Base-by-base conservation (phyloP, 306 rosid species). In the Rosa chinensis region DNA sequence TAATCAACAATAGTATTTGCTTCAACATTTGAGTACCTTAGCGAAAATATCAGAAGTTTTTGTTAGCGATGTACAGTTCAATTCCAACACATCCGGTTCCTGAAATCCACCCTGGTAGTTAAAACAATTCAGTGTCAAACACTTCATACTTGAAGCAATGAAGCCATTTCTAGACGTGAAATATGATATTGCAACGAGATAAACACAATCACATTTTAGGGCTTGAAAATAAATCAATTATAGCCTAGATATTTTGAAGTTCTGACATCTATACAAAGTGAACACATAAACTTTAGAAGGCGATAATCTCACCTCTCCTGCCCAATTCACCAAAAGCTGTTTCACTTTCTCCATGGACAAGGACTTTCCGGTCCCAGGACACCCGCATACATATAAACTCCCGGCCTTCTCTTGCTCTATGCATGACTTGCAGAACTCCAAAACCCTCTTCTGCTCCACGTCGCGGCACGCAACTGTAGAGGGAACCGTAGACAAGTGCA, bases 321-420 rank as follows among this genome's bases (percentile, higher is more conserved):
- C 89, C 99, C 99, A 95, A 58, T 85, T 81, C 58, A 82, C 82
- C 70, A 95, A 79, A 70, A 18, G 61, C 45, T 62, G 82, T 74
- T 90, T 91, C 78, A 95, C 90, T 81, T 86, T 95, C 50, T 88
- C 97, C 88, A 89, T 90, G 37, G 97, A 90, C 58, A 93, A 78
- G 0, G 99, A 89, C 77, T 95, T 95, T 17, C 98, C 98, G 0
- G 99, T 93, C 56, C 99, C 99, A 0, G 99, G 98, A 62, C 97
- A 91, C 39, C 99, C 99, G 32, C 99, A 93, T 0, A 93, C 83
- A 50, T 93, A 95, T 20, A 95, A 75, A 84, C 97, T 90, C 75
- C 92, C 94, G n/a, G 98, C 85, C 81, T 89, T 95, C 73, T 87
- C 86, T 43, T 85, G 89, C 79, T 89, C 92, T 12, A 95, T 45